Evolutionary conservation across 2,329 filamentous ascomycete species (phyloP).

Genomic region (Rhinocladiella mackenziei): DNA sequence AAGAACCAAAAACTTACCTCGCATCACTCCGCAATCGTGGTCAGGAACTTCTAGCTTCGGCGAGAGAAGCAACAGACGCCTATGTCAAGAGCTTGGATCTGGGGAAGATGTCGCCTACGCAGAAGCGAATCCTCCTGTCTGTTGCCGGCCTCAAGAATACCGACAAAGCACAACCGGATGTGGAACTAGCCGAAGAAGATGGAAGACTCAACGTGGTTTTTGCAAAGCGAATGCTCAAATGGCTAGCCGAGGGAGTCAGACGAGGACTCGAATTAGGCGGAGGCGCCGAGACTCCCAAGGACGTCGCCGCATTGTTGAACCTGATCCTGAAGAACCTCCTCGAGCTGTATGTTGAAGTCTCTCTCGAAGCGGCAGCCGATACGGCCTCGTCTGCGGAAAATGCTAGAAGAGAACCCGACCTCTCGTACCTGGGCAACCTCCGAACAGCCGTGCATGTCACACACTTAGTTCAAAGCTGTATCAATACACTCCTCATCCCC

Average conservation of each 20-base stretch:
- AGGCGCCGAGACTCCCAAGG: constrained; percentile 84
- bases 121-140: constrained; percentile 83
- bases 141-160: constrained; percentile 78
- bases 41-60: constrained; percentile 79
- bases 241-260: constrained; percentile 92
- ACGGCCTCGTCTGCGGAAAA: constrained; percentile 72
- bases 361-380: constrained; percentile 67
- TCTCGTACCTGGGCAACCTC: constrained; percentile 74
- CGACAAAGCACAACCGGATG: constrained; percentile 69
- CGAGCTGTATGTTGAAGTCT: constrained; percentile 68
- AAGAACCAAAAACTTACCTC: constrained; percentile 86
- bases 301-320: constrained; percentile 79
- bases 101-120: constrained; percentile 79
- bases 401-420: constrained; percentile 78
- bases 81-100: constrained; percentile 87
- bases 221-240: constrained; percentile 96
- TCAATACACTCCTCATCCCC: constrained; percentile 82
- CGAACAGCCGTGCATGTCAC: constrained; percentile 82
- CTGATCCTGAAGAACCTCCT: constrained; percentile 84
- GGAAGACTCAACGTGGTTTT: constrained; percentile 76
- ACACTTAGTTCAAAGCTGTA: constrained; percentile 88
- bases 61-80: constrained; percentile 64
- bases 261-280: constrained; percentile 86
- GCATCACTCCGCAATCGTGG: constrained; percentile 85
- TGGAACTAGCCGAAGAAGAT: constrained; percentile 87